A percentile compares a stretch with the other conserved stretches of the same genome.
phyloP scores from a whole-genome alignment of 352 stramenopile species.

The Pythium brassicae region DNA sequence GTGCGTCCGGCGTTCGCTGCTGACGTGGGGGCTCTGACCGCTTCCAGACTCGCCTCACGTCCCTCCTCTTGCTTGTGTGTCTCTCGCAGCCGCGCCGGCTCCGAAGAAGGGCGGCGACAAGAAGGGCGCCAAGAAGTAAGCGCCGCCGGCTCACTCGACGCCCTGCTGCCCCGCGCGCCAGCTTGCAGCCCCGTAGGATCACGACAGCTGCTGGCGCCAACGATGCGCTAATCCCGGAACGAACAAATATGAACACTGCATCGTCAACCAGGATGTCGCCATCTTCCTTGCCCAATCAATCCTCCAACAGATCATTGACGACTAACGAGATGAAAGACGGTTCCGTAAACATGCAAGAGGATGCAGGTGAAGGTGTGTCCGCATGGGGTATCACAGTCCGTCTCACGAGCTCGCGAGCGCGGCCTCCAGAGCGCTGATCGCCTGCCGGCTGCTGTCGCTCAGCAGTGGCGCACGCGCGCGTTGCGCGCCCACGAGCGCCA shows the following conservation, averaged over 20 bases:
- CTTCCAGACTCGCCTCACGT: not conserved
- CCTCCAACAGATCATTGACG: no score
- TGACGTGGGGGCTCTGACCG: not conserved
- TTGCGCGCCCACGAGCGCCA: conserved; percentile 12
- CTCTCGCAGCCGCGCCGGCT: conserved; percentile 3
- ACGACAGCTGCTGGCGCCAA: not conserved
- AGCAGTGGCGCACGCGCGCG: conserved; percentile 9
- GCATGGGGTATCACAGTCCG: no score
- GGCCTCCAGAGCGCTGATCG: conserved; percentile 21
- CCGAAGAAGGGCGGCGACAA: conserved; percentile 34
- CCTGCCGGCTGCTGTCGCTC: conserved; percentile 20
- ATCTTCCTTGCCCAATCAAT: not conserved
- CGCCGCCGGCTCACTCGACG: not conserved
- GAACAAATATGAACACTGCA: not conserved
- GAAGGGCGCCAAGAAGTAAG: conserved; percentile 41
- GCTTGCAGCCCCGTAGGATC: not conserved
- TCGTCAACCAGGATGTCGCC: not conserved
- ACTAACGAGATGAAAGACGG: no score
- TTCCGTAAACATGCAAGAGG: no score
- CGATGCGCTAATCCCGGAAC: not conserved
- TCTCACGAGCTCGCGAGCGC: conserved; percentile 14
- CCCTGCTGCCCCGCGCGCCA: not conserved
- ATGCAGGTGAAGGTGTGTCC: no score
- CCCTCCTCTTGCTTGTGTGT: not conserved
- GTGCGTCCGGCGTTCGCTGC: not conserved